phyloP scores from a whole-genome alignment of 176 grass and related monocot genomes.

The Juncus effusus region DNA sequence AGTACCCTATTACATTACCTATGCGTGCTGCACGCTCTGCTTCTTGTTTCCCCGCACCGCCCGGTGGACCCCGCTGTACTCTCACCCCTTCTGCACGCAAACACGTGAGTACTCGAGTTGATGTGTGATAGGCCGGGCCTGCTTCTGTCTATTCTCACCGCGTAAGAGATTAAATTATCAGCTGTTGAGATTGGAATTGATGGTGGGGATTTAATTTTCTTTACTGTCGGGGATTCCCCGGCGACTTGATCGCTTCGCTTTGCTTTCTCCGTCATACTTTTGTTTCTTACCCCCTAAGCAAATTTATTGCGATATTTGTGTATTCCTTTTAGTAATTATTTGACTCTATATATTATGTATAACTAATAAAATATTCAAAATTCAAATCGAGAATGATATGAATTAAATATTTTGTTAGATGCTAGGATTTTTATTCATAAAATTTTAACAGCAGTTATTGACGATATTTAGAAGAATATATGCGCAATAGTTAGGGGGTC shows the following conservation, averaged over 20 bases:
- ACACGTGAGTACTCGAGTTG: constrained; percentile 32
- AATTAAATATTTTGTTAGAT: no score
- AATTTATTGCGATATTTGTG: no score
- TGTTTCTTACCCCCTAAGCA: no score
- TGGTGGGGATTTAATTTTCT: background rate
- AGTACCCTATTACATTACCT: no score
- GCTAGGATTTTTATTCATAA: no score
- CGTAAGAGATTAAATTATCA: background rate
- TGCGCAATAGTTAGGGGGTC: no score
- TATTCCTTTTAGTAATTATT: no score
- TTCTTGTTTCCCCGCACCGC: constrained; percentile 18
- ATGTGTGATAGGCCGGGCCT: background rate
- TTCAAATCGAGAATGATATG: no score
- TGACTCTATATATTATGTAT: no score
- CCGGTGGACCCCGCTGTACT: background rate
- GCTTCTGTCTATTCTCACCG: background rate
- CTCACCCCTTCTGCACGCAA: constrained; percentile 8
- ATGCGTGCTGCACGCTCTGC: constrained; percentile 26
- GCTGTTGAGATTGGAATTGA: constrained; percentile 2
- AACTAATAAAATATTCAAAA: no score
- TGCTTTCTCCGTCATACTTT: background rate
- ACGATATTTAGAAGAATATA: no score
- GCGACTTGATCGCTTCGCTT: constrained; percentile 17
- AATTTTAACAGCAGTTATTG: no score
- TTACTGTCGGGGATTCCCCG: constrained; percentile 30